Percentiles rank a stretch among this genome's conserved stretches.
Evolutionary conservation across 2,329 filamentous ascomycete genomes (phyloP).

Genomic region (Cladosporium halotolerans): DNA sequence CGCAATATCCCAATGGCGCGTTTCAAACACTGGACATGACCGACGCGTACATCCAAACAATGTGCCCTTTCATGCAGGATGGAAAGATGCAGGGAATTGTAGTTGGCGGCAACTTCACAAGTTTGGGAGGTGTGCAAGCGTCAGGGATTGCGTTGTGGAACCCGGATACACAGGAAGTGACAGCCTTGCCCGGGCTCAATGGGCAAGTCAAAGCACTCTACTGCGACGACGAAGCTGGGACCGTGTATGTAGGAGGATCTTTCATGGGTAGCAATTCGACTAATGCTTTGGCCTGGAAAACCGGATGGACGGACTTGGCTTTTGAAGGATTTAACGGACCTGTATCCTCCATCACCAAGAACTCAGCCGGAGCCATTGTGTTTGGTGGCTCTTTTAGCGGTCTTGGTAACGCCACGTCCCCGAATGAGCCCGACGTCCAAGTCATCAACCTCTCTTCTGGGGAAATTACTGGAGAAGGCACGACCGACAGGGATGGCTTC

Average conservation of each 20-base stretch:
- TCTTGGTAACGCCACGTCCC: slow-evolving; percentile 70
- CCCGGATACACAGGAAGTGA: slow-evolving; percentile 62
- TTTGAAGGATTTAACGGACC: slow-evolving; percentile 95
- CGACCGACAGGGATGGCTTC: slow-evolving; percentile 58
- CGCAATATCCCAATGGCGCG: slow-evolving; percentile 76
- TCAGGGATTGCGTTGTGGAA: slow-evolving; percentile 77
- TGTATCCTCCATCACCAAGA: slow-evolving; percentile 76
- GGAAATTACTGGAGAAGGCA: slow-evolving; percentile 61
- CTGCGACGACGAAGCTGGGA: slow-evolving; percentile 70
- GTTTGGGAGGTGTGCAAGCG: slow-evolving; percentile 68
- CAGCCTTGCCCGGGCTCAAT: slow-evolving; percentile 69
- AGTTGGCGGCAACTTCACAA: slow-evolving; percentile 93
- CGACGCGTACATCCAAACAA: slow-evolving; percentile 71
- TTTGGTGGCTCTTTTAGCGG: slow-evolving; percentile 90
- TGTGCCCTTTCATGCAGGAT: slow-evolving; percentile 70
- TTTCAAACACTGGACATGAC: slow-evolving; percentile 69
- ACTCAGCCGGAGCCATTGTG: slow-evolving; percentile 74
- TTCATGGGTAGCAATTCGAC: slow-evolving; percentile 76
- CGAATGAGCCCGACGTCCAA: slow-evolving; percentile 64
- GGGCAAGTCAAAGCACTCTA: slow-evolving; percentile 76
- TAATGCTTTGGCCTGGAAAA: slow-evolving; percentile 80
- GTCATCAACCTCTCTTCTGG: slow-evolving; percentile 79
- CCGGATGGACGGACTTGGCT: slow-evolving; percentile 71
- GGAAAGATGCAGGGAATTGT: slow-evolving; percentile 68
- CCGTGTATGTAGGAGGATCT: slow-evolving; percentile 85